Evolutionary conservation across 768 basidiomycete genomes (phyloP).

Genomic region (Trametes villosa): DNA sequence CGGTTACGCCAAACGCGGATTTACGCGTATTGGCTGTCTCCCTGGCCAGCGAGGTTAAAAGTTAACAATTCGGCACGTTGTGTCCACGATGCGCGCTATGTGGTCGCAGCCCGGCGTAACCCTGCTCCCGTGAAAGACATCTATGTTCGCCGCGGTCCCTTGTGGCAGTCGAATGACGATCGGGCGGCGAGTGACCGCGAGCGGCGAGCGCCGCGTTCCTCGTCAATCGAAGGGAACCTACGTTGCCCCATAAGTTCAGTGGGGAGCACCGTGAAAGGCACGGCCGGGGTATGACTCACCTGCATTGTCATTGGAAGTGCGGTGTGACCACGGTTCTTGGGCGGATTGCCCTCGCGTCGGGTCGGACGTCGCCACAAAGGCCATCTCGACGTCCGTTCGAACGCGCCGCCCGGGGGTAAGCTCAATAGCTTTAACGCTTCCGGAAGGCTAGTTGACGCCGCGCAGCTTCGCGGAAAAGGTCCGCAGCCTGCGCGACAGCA

Average conservation of each 20-base stretch:
- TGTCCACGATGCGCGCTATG: too few species aligned
- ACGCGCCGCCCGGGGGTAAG: neutral
- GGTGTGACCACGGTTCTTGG: neutral
- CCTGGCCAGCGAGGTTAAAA: too few species aligned
- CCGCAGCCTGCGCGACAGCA: neutral
- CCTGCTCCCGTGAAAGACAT: too few species aligned
- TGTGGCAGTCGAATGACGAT: too few species aligned
- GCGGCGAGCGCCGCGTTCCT: constrained; percentile 8
- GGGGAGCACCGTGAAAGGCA: neutral
- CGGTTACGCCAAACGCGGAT: too few species aligned
- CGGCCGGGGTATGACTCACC: neutral
- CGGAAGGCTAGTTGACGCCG: constrained; percentile 15
- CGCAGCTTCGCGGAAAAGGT: constrained; percentile 1
- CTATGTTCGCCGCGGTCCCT: too few species aligned
- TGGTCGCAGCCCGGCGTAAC: too few species aligned
- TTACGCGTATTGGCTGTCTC: too few species aligned
- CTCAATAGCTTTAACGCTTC: constrained; percentile 5
- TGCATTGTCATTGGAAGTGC: neutral
- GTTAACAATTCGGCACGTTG: too few species aligned
- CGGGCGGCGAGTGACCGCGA: too few species aligned
- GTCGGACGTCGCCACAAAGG: neutral
- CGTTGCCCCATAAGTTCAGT: neutral
- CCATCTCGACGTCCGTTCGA: neutral
- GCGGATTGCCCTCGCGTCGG: neutral
- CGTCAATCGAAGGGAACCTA: constrained; percentile 10